Conservation (phyloP, 441 rosid genomes). For the Eugenia klotzschiana region DNA sequence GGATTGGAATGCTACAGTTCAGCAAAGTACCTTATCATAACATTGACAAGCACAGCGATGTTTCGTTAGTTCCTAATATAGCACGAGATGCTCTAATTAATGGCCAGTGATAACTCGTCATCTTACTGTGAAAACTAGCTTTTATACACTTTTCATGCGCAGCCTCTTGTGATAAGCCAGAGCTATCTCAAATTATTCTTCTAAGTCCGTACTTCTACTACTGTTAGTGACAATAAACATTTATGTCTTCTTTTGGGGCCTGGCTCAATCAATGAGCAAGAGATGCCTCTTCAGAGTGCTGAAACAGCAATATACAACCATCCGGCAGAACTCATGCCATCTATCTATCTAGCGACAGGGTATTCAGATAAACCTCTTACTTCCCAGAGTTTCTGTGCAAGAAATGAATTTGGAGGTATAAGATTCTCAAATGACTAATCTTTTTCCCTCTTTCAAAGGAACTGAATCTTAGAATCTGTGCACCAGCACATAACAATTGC, state of each 20-base stretch:
- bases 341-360: neutral
- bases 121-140: neutral
- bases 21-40: neutral
- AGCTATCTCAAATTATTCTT: neutral
- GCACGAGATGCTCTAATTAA: neutral
- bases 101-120: neutral
- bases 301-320: neutral
- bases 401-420: neutral
- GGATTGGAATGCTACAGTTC: neutral
- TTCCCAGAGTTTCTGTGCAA: neutral
- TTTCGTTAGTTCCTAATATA: neutral
- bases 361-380: neutral
- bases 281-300: neutral
- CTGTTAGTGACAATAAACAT: neutral
- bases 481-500: neutral
- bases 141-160: neutral
- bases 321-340: neutral
- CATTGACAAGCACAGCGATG: neutral
- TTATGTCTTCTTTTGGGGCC: neutral
- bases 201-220: neutral
- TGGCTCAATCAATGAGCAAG: neutral
- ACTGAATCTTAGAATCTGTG: neutral
- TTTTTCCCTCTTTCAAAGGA: neutral
- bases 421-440: neutral
- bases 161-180: neutral